Base-by-base conservation (phyloP, 306 rosid species). In the Castanea sativa region DNA sequence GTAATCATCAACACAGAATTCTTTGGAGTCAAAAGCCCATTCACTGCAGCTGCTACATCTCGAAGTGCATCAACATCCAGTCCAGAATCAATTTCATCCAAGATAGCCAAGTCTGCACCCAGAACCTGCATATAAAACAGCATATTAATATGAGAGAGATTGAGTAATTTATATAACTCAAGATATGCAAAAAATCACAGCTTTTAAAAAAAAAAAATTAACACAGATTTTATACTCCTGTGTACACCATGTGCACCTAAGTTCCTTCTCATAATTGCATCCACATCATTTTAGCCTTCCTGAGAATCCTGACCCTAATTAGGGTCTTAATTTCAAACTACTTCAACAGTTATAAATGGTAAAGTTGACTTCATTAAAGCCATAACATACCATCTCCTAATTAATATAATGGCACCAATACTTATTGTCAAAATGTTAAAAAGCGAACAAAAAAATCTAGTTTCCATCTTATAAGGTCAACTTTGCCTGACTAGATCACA, bases 51-150 rank as follows among this genome's bases (percentile, higher is more conserved):
- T 21, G 99, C 96, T 20, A 95, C 98, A 76, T 95, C 99, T 69
- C 88, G 88, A 83, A 95, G 91, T 33, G 99, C 99, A 87, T 95
- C 99, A 61, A 92, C 92, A 83, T 92, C 99, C 92, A 95, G 87
- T 56, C 99, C 99, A 69, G 99, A 95, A 86, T 95, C 99, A 85
- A 95, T 90, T 86, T 95, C 99, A 68, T 95, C 99, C 79, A 95
- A 79, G 76, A 95, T 88, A 55, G 94, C 90, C 92, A 95, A 83
- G 55, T 95, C 99, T 67, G 99, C 99, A 79, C 98, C 99, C 89
- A 95, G 82, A 85, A 95, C 97, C 96, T 91, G 88, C 64, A 76
- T 77, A 52, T 9, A 43, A 53, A 53, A 59, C 51, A 38, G 53
- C 51, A 56, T 65, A 27, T 63, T 25, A 27, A 55, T 11, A 45